Conservation (phyloP, 2,329 filamentous ascomycete species). For the Alternaria rosae region DNA sequence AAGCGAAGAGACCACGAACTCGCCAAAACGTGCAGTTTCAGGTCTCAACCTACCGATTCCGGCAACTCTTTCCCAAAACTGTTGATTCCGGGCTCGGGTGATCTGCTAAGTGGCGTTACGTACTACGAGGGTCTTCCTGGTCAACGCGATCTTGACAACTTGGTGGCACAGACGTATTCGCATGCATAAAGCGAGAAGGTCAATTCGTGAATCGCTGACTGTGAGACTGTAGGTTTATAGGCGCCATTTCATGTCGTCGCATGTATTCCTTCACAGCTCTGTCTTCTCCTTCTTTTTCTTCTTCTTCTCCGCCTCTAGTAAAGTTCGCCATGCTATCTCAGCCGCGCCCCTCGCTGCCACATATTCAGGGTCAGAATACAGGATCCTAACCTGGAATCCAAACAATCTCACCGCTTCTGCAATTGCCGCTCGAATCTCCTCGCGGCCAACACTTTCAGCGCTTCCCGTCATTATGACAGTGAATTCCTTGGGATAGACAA, state of each 20-base stretch:
- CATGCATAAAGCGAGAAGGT: background rate
- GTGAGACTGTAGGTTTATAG: background rate
- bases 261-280: background rate
- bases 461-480: background rate
- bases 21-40: constrained; percentile 8
- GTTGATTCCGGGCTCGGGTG: constrained; percentile 33
- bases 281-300: background rate
- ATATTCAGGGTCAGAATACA: background rate
- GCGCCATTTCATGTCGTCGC: background rate
- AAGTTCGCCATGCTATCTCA: background rate
- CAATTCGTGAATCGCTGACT: background rate
- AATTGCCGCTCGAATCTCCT: background rate
- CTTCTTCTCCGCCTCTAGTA: background rate
- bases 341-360: background rate
- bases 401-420: background rate
- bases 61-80: constrained; percentile 25
- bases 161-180: background rate
- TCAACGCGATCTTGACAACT: background rate
- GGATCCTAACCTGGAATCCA: background rate
- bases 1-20: constrained; percentile 12
- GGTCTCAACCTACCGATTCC: constrained; percentile 27
- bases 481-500: background rate
- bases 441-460: background rate
- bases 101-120: constrained; percentile 32
- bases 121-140: constrained; percentile 9